Conservation (phyloP, 2,329 filamentous ascomycete genomes). For the Colletotrichum paranaense region DNA sequence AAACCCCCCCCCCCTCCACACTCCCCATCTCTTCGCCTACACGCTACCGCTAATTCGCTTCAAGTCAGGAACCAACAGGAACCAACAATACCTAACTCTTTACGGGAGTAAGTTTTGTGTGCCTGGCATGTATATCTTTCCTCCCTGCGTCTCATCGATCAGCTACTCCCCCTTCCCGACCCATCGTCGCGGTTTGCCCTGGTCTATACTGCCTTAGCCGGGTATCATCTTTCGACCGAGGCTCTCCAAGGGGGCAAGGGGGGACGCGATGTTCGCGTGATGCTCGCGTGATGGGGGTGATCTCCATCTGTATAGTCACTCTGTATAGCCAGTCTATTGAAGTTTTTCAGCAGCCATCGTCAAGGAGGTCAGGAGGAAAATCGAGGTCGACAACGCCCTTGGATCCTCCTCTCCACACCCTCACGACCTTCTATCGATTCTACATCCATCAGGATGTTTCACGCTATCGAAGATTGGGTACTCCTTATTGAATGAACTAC, state of each 20-base stretch:
- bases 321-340: not conserved
- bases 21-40: not conserved
- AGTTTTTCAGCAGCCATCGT: not conserved
- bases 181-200: not conserved
- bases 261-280: not conserved
- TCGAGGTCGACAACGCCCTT: not conserved
- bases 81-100: not conserved
- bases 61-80: not conserved
- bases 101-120: not conserved
- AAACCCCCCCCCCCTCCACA: not conserved
- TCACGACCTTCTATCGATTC: not conserved
- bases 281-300: not conserved
- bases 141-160: slow-evolving; percentile 3
- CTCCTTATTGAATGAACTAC: slow-evolving; percentile 1
- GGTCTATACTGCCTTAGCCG: not conserved
- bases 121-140: not conserved
- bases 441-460: not conserved
- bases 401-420: not conserved
- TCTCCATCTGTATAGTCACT: no score
- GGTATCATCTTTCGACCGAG: not conserved
- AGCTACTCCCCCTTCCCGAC: not conserved
- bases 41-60: no score
- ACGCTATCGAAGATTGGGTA: not conserved
- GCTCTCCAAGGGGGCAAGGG: not conserved
- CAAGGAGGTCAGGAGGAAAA: not conserved